Evolutionary conservation across 75 land plant genomes (phyloP), one percentile per base, ranked within the genome.

Genomic region (Azolla pinnata): DNA sequence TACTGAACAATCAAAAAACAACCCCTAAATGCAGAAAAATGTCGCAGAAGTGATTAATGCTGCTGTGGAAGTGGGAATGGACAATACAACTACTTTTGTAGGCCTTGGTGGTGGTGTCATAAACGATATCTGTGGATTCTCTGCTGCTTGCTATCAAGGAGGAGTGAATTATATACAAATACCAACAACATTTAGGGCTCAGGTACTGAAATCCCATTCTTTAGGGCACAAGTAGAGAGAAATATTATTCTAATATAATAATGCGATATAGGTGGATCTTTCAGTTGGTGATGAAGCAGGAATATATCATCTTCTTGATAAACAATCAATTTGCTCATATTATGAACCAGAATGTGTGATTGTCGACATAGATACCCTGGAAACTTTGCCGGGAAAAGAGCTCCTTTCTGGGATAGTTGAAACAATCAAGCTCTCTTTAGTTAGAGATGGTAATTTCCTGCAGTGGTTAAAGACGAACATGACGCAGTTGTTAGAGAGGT

Each of bases 321-420:
- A 46, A 14, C 49, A 46, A 46, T 4, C 49, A 18, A 46, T 46
- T 46, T 46, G 49, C 17, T 46, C 49, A 4, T 46, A 46, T 46
- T 46, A 46, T 17, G 49, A 46, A 14, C 49, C 49, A 4, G 49
- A 46, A 14, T 46, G 49, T 46, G 49, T 46, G 49, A 46, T 46
- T 18, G 49, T 46, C 23, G 49, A 46, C 17, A 46, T 23, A 46
- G 21, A 46, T 46, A 4, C 14, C 14, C 21, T 46, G 49, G 21
- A 46, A 23, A 46, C 49, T 18, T 46, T 46, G 21, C 49, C 49
- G 21, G 49, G 17, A 18, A 46, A 46, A 23, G 12, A 46, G 17
- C 49, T 46, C 2, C n/a, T 46, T 46, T 46, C 49, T 4, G 49
- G 49, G 2, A 46, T 46, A 18, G 49, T 23, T 18, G 49, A 46